A percentile compares a stretch with the other conserved stretches of the same genome.
Conservation (phyloP, 179 eudicot genomes). For the Beta macrorhiza region DNA sequence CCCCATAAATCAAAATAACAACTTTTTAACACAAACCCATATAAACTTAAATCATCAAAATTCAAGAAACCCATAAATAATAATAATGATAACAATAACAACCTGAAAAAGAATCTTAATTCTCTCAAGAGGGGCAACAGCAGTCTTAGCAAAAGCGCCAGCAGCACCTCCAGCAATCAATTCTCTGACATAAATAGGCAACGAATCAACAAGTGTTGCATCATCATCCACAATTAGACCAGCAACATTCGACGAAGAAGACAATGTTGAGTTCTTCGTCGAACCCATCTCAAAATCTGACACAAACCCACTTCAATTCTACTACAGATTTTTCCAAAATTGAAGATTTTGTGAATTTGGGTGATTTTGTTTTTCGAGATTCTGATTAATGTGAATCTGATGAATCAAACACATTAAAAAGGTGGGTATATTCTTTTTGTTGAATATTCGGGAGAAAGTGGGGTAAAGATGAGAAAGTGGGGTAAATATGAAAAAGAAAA, state of each 20-base stretch:
- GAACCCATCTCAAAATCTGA: slow-evolving; percentile 51
- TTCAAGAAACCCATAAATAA: not conserved
- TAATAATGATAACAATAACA: not conserved
- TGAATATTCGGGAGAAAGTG: not conserved
- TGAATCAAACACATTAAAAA: not conserved
- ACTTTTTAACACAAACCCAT: not conserved
- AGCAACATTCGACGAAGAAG: slow-evolving; percentile 50
- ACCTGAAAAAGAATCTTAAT: slow-evolving; percentile 83
- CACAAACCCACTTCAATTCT: slow-evolving; percentile 15
- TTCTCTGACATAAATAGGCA: slow-evolving; percentile 85
- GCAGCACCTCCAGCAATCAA: slow-evolving; percentile 97
- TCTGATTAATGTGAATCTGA: not conserved
- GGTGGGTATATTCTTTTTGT: not conserved
- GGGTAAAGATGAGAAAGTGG: not conserved
- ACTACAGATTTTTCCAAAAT: not conserved
- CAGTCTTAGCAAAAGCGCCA: slow-evolving; percentile 86
- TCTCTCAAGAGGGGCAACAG: slow-evolving; percentile 94
- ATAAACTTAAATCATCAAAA: not conserved
- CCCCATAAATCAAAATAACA: not conserved
- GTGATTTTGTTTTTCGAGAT: not conserved
- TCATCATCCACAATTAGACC: slow-evolving; percentile 53
- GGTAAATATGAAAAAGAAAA: not conserved
- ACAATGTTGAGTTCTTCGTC: slow-evolving; percentile 65
- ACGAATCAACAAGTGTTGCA: slow-evolving; percentile 46
- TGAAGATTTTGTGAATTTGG: not conserved